Conservation (phyloP, 192 early-diverging fungal species). For the Backusella luteola region DNA sequence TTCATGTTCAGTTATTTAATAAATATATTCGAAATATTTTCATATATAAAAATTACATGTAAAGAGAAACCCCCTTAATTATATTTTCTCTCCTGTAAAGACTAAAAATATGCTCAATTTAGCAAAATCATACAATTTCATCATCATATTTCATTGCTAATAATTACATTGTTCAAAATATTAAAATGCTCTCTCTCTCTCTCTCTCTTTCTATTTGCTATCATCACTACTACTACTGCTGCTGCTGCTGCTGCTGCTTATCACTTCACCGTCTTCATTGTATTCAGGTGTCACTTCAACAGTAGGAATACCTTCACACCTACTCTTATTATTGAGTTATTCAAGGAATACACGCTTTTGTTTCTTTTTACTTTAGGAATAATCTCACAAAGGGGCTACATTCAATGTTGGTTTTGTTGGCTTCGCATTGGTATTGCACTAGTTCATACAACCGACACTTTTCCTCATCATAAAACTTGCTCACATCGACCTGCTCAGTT, state of each 20-base stretch:
- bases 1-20: neutral
- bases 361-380: conserved; percentile 16
- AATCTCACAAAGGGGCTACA: conserved; percentile 17
- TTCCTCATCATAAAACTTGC: neutral
- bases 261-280: neutral
- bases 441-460: conserved; percentile 25
- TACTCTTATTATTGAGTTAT: neutral
- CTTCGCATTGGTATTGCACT: conserved; percentile 31
- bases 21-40: neutral
- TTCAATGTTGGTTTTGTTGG: conserved; percentile 12
- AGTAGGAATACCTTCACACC: conserved; percentile 15
- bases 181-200: neutral
- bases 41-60: no score
- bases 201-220: neutral
- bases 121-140: neutral
- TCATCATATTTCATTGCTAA: neutral
- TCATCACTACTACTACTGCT: neutral
- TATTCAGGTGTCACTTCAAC: conserved; percentile 18
- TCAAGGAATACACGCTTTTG: neutral
- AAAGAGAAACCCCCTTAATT: neutral
- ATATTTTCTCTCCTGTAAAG: neutral
- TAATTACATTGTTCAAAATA: neutral
- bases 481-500: neutral
- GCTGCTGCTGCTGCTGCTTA: neutral
- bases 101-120: neutral